Percentiles rank a stretch among this genome's conserved stretches.
phyloP scores from a whole-genome alignment of 2,329 filamentous ascomycete species.

The Chalara sp. region DNA sequence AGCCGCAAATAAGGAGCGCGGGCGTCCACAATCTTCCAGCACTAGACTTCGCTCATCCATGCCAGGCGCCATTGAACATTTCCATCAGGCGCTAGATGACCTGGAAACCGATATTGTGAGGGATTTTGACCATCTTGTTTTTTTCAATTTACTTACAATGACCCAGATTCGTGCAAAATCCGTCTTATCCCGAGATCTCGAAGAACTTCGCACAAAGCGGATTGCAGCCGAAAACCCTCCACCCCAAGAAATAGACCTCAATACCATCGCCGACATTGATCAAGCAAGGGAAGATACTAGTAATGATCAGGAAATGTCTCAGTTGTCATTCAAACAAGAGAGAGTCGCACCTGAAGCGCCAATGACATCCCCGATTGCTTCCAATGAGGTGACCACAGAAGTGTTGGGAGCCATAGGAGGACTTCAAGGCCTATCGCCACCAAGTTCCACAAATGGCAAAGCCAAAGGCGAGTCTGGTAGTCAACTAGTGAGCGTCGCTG shows the following conservation, averaged over 20 bases:
- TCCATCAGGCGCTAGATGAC: slow-evolving; percentile 47
- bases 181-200: slow-evolving; percentile 47
- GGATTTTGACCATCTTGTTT: neutral
- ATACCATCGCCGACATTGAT: neutral
- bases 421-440: slow-evolving; percentile 14
- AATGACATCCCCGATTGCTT: neutral
- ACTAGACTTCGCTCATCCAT: slow-evolving; percentile 18
- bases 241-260: slow-evolving; percentile 9
- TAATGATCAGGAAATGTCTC: slow-evolving; percentile 3
- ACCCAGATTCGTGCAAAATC: slow-evolving; percentile 45
- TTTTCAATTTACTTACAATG: neutral
- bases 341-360: neutral
- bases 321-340: slow-evolving; percentile 15
- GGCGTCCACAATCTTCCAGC: slow-evolving; percentile 22
- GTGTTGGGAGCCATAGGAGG: slow-evolving; percentile 4
- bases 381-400: slow-evolving; percentile 7
- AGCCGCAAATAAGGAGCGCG: slow-evolving; percentile 39
- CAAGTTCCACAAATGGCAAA: slow-evolving; percentile 12
- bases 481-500: neutral
- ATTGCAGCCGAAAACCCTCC: slow-evolving; percentile 21
- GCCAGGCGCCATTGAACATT: slow-evolving; percentile 23
- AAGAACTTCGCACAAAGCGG: slow-evolving; percentile 26
- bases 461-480: slow-evolving; percentile 14
- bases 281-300: neutral
- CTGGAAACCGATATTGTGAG: slow-evolving; percentile 52